These are phyloP conservation scores for Suillus occidentalis DNA, from an alignment of 768 basidiomycete species.

Conservation along the genomic window DNA sequence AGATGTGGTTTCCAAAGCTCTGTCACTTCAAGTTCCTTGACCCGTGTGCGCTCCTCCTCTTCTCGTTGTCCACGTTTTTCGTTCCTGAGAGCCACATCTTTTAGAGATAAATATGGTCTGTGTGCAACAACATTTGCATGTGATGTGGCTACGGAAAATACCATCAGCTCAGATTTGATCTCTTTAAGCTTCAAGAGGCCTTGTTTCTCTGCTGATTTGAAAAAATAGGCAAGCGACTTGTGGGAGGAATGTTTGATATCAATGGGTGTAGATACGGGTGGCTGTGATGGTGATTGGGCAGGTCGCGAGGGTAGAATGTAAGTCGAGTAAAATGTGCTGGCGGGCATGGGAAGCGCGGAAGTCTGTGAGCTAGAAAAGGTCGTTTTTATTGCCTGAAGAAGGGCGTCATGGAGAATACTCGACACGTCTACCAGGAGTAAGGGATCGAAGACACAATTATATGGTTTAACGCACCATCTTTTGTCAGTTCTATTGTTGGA, in stretches of 20 bases:
- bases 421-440: not conserved
- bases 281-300: conserved; percentile 36
- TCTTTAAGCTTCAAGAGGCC: conserved; percentile 73
- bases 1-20: conserved; percentile 74
- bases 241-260: conserved; percentile 78
- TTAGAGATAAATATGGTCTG: conserved; percentile 52
- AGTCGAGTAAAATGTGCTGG: conserved; percentile 73
- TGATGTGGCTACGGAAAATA: conserved; percentile 50
- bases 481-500: not conserved
- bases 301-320: conserved; percentile 82
- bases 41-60: conserved; percentile 45
- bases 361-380: conserved; percentile 46
- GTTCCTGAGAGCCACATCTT: conserved; percentile 62
- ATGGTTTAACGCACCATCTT: conserved; percentile 1
- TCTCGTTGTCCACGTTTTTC: conserved; percentile 60
- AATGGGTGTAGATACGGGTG: conserved; percentile 43
- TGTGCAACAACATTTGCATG: conserved; percentile 62
- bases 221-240: conserved; percentile 81
- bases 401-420: conserved; percentile 58
- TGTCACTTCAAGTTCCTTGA: conserved; percentile 54
- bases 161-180: conserved; percentile 49
- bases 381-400: conserved; percentile 65
- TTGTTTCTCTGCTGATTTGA: conserved; percentile 76
- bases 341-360: conserved; percentile 69
- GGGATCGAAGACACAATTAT: not conserved